Evolutionary conservation across 306 rosid species (phyloP), one percentile per base, ranked within the genome.

Genomic region (Clitoria ternatea): DNA sequence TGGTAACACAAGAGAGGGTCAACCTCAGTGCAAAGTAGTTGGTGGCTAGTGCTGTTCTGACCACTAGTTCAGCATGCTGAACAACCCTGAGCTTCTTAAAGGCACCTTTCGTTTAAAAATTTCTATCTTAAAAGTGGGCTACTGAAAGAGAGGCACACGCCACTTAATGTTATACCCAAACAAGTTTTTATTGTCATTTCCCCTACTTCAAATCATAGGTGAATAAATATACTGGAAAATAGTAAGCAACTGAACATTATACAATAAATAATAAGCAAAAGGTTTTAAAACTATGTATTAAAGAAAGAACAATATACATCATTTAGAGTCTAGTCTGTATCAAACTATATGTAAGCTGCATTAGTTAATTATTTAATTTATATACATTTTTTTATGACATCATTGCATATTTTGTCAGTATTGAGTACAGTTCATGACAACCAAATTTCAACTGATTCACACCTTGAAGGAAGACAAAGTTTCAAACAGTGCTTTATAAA

Each of bases 401-500:
- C 2, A 7, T n/a, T 44, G 4, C 22, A 63, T 63, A 11, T 40
- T 52, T 17, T 22, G 59, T 18, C 23, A 52, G 48, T 35, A 26
- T 26, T 45, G 67, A 47, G 61, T 65, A 26, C 8, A 29, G 36
- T 27, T 57, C 56, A 61, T 63, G 24, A 6, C 20, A 54, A 45
- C 59, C 61, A 42, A 74, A 72, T 47, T 35, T 33, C 63, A 47
- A 27, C 13, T 17, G 47, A 39, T 47, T 39, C 13, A 4, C 0
- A 17, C 42, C 68, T 24, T 32, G 33, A 48, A 50, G 61, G 54
- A 54, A 81, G 69, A 24, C 39, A 47, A 54, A 27, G 4, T 43
- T 48, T 66, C 66, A 45, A 52, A n/a, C 55, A 43, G 32, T 24
- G 35, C 49, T 36, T 68, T 54, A 68, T 45, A 57, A 61, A 75